phyloP scores from a whole-genome alignment of 2,329 filamentous ascomycete species.

The Talaromyces funiculosus region DNA sequence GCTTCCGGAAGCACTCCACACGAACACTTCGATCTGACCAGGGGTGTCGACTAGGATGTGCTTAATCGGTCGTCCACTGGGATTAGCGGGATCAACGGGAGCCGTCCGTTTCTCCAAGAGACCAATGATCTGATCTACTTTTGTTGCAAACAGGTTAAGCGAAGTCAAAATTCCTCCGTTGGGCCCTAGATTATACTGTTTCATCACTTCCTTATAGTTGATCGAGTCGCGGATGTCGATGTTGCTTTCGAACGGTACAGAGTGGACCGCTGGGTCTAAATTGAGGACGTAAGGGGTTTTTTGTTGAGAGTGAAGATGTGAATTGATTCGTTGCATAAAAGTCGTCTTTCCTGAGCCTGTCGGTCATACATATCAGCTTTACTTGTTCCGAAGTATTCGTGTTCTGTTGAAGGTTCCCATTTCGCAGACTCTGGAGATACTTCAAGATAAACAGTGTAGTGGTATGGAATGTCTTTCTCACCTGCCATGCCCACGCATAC shows the following conservation, averaged over 20 bases:
- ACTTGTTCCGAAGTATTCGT: not conserved
- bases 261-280: slow-evolving; percentile 89
- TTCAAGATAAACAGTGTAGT: not conserved
- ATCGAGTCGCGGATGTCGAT: slow-evolving; percentile 98
- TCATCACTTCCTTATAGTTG: slow-evolving; percentile 99
- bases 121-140: slow-evolving; percentile 88
- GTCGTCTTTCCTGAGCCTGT: slow-evolving; percentile 95
- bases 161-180: slow-evolving; percentile 96
- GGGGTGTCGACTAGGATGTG: slow-evolving; percentile 93
- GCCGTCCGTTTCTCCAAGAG: slow-evolving; percentile 83
- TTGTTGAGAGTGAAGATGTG: slow-evolving; percentile 75
- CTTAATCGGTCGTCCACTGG: slow-evolving; percentile 55
- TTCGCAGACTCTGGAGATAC: not conserved
- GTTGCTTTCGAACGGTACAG: slow-evolving; percentile 91
- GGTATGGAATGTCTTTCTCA: slow-evolving; percentile 32
- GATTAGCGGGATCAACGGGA: slow-evolving; percentile 48
- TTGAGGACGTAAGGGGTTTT: slow-evolving; percentile 92
- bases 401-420: not conserved
- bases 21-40: slow-evolving; percentile 97
- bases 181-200: slow-evolving; percentile 93
- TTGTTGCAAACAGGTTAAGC: slow-evolving; percentile 93
- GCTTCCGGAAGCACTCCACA: slow-evolving; percentile 93
- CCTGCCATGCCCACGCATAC: slow-evolving; percentile 97
- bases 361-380: slow-evolving; percentile 7
- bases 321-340: slow-evolving; percentile 97